Base-by-base conservation (phyloP, 345 rosid species). In the Viola odorata region DNA sequence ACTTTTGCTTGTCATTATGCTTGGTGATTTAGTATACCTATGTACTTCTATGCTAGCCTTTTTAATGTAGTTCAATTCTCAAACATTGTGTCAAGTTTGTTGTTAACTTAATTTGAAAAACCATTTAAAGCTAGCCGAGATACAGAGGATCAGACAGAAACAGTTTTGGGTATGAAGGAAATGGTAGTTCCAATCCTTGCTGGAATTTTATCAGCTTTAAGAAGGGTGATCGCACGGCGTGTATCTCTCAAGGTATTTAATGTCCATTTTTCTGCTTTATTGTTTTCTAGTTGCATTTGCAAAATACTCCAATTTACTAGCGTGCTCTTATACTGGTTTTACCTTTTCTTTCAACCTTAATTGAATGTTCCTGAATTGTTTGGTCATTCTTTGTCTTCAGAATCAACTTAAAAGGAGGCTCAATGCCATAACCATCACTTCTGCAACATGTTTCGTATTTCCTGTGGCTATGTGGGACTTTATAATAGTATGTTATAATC, bases 401-500 rank as follows among this genome's bases (percentile, higher is more conserved):
- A 88, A 86, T 79, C 97, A 86, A 78, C 84, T 82, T 48, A 94
- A 88, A 77, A 86, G 87, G 79, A 78, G 99, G 60, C 91, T 94
- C 16, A 84, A 94, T 80, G 97, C 96, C 11, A 78, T 90, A 73
- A 90, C 89, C 56, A 77, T 94, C 59, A 75, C 96, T 69, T 85
- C 95, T 16, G 95, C 97, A 53, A 82, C 99, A 13, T 90, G 95
- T 68, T 86, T 94, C 64, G 71, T 94, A 62, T 94, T 94, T 82
- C 99, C 99, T 39, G 85, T 86, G 58, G 99, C 97, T 61, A 94
- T 94, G 96, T 94, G 99, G 97, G 92, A 90, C 79, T 80, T 86
- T 68, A 81, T 94, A 68, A 76, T 78, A 7, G 99, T 90, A 86
- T 86, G 99, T 77, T 36, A 17, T 57, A 56, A 41, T 8, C 11